Conservation (phyloP, 805 yeast species). For the Hemisphaericaspora nanyangensis region DNA sequence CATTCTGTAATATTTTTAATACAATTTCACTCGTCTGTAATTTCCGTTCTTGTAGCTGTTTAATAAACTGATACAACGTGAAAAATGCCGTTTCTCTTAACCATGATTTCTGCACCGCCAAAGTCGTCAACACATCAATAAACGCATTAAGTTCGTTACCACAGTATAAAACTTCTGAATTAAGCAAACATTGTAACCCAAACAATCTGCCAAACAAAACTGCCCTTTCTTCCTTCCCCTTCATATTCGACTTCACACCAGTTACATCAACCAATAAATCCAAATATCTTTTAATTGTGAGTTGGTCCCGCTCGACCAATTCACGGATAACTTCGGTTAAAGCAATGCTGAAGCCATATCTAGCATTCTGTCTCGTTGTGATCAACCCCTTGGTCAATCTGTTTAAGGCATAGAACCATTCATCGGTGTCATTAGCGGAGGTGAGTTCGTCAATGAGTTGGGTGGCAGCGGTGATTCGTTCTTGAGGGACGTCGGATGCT, state of each 20-base stretch:
- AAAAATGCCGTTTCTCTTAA: constrained; percentile 76
- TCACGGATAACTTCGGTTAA: constrained; percentile 59
- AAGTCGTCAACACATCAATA: constrained; percentile 45
- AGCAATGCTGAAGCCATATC: constrained; percentile 87
- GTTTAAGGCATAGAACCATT: constrained; percentile 79
- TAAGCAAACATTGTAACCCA: constrained; percentile 73
- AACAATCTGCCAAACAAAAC: constrained; percentile 78
- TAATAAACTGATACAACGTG: constrained; percentile 56
- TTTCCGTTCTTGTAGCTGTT: constrained; percentile 10
- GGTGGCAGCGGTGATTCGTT: constrained; percentile 70
- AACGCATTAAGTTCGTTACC: constrained; percentile 21
- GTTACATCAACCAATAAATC: constrained; percentile 39
- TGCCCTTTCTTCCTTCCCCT: constrained; percentile 82
- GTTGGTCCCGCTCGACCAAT: constrained; percentile 28
- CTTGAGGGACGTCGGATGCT: constrained; percentile 71
- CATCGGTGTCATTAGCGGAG: constrained; percentile 40
- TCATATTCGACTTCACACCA: constrained; percentile 36
- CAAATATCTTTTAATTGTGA: constrained; percentile 29
- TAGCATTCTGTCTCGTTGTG: constrained; percentile 77
- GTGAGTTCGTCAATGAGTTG: constrained; percentile 58
- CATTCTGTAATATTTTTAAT: constrained; percentile 32
- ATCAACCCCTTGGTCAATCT: constrained; percentile 79
- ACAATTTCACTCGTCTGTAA: constrained; percentile 15
- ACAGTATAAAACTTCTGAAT: constrained; percentile 29
- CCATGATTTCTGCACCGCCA: constrained; percentile 74